Percentiles rank a stretch among this genome's conserved stretches.
These are phyloP conservation scores for Hymenoscyphus linearis DNA, from an alignment of 2,329 filamentous ascomycete species.

Conservation along the genomic window DNA sequence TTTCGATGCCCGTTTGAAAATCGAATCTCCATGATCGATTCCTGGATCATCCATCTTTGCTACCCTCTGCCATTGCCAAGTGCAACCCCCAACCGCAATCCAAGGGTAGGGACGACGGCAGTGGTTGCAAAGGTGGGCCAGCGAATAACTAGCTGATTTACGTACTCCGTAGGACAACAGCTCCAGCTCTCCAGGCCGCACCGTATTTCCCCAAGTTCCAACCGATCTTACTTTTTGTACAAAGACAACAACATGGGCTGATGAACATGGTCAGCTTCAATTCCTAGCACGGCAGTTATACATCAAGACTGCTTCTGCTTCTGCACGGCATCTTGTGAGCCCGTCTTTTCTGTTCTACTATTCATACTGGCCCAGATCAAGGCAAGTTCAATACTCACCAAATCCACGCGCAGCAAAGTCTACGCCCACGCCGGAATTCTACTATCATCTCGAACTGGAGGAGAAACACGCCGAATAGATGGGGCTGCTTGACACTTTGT, in stretches of 20 bases:
- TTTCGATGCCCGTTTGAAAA: neutral
- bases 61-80: neutral
- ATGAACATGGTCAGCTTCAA: constrained; percentile 7
- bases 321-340: constrained; percentile 23
- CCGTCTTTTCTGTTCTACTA: constrained; percentile 6
- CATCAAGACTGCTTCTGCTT: neutral
- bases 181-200: neutral
- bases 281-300: neutral
- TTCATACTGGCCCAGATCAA: neutral
- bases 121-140: neutral
- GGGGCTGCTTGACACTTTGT: constrained; percentile 16
- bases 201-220: constrained; percentile 3
- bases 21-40: neutral
- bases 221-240: constrained; percentile 3
- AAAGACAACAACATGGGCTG: constrained; percentile 8
- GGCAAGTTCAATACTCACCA: constrained; percentile 9
- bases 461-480: constrained; percentile 33
- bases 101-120: neutral
- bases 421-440: constrained; percentile 6
- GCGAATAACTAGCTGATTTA: constrained; percentile 1
- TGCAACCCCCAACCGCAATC: neutral
- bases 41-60: neutral
- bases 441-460: constrained; percentile 1
- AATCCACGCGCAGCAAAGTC: constrained; percentile 9
- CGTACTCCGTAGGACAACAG: neutral